These are phyloP conservation scores for Haplosporangium gracile DNA, from an alignment of 192 early-diverging fungal genomes.

Conservation along the genomic window DNA sequence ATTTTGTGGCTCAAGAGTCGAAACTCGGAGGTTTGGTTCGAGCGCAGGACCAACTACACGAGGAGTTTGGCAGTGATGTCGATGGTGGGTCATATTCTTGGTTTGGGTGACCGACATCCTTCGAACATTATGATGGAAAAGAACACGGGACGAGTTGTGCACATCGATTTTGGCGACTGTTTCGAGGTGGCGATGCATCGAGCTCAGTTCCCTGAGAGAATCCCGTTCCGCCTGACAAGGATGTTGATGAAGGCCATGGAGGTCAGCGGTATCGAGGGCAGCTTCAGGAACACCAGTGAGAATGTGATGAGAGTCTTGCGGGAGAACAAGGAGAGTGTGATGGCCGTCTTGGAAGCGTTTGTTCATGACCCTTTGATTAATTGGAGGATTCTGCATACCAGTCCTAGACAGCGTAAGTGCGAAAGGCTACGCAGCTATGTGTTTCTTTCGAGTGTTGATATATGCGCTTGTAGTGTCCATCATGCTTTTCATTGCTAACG, in stretches of 20 bases:
- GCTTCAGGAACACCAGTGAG: slow-evolving; percentile 96
- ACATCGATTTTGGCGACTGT: slow-evolving; percentile 98
- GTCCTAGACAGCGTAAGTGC: slow-evolving; percentile 51
- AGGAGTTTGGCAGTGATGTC: slow-evolving; percentile 97
- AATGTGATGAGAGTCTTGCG: slow-evolving; percentile 96
- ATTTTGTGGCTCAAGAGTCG: slow-evolving; percentile 96
- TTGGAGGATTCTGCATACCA: slow-evolving; percentile 80
- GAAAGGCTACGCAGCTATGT: not conserved
- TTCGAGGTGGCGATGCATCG: slow-evolving; percentile 97
- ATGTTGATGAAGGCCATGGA: slow-evolving; percentile 99
- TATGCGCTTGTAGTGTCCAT: not conserved
- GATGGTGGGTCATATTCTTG: slow-evolving; percentile 98
- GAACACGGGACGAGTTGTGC: slow-evolving; percentile 91
- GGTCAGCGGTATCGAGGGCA: slow-evolving; percentile 95
- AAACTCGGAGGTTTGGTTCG: slow-evolving; percentile 97
- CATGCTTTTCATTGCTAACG: too few species aligned
- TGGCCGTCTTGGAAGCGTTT: slow-evolving; percentile 98
- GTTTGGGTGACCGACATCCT: slow-evolving; percentile 96
- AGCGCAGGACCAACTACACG: slow-evolving; percentile 94
- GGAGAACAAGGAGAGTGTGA: slow-evolving; percentile 95
- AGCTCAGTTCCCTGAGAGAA: slow-evolving; percentile 95
- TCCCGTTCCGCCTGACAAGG: slow-evolving; percentile 97
- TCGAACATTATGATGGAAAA: slow-evolving; percentile 95
- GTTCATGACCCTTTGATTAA: slow-evolving; percentile 97
- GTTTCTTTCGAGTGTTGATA: not conserved